phyloP scores from a whole-genome alignment of 306 rosid species.

The Gillenia trifoliata region DNA sequence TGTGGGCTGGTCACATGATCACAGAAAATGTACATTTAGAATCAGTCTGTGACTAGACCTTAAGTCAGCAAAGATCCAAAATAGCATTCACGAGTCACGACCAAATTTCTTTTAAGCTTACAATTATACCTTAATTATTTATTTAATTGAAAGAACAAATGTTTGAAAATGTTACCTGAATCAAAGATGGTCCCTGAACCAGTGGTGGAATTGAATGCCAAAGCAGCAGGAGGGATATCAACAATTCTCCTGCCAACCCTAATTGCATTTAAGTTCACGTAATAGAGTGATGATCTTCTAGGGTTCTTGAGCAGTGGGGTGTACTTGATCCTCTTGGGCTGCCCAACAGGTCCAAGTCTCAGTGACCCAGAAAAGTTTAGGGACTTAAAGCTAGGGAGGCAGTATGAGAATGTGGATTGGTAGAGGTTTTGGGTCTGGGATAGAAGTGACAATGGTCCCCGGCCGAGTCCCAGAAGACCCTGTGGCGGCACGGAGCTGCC shows the following conservation, averaged over 20 bases:
- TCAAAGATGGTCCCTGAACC: conserved; percentile 88
- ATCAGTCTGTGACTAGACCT: background rate
- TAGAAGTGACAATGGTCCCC: conserved; percentile 79
- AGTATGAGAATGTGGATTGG: conserved; percentile 84
- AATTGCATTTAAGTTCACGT: conserved; percentile 58
- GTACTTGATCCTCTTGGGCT: conserved; percentile 73
- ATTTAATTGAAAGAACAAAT: background rate
- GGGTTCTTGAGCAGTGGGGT: conserved; percentile 85
- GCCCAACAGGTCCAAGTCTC: conserved; percentile 80
- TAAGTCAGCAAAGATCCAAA: conserved; percentile 1
- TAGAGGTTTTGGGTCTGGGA: conserved; percentile 72
- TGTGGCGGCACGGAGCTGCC: conserved; percentile 72
- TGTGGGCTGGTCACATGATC: conserved; percentile 11
- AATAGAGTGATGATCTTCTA: conserved; percentile 80
- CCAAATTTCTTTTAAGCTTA: background rate
- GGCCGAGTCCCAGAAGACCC: conserved; percentile 86
- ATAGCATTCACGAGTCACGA: background rate
- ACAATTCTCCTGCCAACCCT: conserved; percentile 74
- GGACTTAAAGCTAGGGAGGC: conserved; percentile 83
- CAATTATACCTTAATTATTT: no score
- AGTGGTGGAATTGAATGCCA: conserved; percentile 74
- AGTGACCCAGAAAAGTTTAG: conserved; percentile 67
- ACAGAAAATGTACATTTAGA: background rate
- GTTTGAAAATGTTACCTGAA: conserved; percentile 50
- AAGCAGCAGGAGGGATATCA: conserved; percentile 64